phyloP scores from a whole-genome alignment of 352 stramenopile species.

The Ophiocytium majus region DNA sequence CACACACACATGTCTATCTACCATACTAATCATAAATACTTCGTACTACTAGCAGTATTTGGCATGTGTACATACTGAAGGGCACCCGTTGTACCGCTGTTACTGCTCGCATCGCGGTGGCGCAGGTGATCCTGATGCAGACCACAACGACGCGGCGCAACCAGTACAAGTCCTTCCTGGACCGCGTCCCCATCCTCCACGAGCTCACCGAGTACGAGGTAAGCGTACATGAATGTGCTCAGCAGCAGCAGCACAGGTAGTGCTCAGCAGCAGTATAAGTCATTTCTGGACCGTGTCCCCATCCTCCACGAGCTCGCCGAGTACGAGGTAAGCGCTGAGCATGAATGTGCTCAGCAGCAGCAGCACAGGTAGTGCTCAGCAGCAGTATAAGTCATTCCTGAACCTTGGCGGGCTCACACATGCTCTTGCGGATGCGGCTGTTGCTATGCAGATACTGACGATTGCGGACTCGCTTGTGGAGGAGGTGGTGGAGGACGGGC shows the following conservation, averaged over 20 bases:
- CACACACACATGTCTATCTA: constrained; percentile 8
- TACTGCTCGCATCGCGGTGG: no score
- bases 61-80: no score
- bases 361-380: no score
- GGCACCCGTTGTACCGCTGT: no score
- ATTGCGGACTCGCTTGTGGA: constrained; percentile 66
- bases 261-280: constrained; percentile 64
- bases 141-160: constrained; percentile 63
- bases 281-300: constrained; percentile 61
- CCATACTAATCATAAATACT: neutral
- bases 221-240: no score
- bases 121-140: constrained; percentile 67
- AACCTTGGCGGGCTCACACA: no score
- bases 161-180: constrained; percentile 64
- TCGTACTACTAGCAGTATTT: no score
- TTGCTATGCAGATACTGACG: constrained; percentile 56
- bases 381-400: no score
- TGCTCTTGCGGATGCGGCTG: no score
- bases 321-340: constrained; percentile 57
- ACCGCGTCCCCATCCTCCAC: constrained; percentile 60
- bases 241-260: no score
- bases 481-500: constrained; percentile 61
- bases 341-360: no score
- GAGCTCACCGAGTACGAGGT: constrained; percentile 64
- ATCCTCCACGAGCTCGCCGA: constrained; percentile 64